A percentile compares a stretch with the other conserved stretches of the same genome.
Conservation (phyloP, 139 green algal genomes). For the Eudorina sp. region DNA sequence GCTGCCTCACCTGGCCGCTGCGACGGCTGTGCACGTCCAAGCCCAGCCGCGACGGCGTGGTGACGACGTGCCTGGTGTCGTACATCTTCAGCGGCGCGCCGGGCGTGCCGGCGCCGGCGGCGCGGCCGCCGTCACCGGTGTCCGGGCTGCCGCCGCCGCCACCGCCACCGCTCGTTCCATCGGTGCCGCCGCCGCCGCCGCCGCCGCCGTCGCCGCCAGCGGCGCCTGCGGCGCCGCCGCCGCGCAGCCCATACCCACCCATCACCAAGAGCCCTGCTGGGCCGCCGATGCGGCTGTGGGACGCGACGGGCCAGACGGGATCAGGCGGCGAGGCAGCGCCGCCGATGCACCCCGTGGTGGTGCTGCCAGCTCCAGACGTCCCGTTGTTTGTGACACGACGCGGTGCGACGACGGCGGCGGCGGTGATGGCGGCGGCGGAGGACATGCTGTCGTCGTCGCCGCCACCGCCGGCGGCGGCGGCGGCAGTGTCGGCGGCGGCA, state of each 20-base stretch:
- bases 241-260: too few relatives aligned
- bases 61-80: slow-evolving; percentile 5
- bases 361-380: too few relatives aligned
- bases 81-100: background rate
- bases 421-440: too few relatives aligned
- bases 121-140: background rate
- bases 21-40: background rate
- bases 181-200: background rate
- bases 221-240: background rate
- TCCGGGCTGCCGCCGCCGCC: background rate
- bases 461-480: too few relatives aligned
- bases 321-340: too few relatives aligned
- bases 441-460: too few relatives aligned
- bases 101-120: background rate
- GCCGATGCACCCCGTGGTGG: too few relatives aligned
- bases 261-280: background rate
- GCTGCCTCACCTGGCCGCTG: background rate
- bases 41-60: background rate
- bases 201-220: background rate
- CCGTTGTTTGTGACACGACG: too few relatives aligned
- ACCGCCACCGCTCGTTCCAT: background rate
- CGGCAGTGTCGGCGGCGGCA: too few relatives aligned
- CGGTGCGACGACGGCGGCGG: too few relatives aligned
- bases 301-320: too few relatives aligned
- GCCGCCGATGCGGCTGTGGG: too few relatives aligned